These are phyloP conservation scores for Apium graveolens DNA, from an alignment of 129 eudicot genomes.

Conservation along the genomic window DNA sequence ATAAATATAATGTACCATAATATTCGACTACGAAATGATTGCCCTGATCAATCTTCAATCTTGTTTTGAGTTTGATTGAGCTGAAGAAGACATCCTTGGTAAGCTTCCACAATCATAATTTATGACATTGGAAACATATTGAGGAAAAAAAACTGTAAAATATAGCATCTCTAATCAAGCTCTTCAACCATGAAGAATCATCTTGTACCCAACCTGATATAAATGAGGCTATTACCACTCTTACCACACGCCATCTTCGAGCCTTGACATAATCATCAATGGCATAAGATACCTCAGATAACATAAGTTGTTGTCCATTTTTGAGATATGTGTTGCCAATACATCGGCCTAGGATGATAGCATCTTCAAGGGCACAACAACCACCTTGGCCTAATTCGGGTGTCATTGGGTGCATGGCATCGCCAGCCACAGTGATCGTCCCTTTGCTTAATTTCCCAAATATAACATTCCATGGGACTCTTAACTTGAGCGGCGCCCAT, in stretches of 20 bases:
- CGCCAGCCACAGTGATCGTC: slow-evolving; percentile 23
- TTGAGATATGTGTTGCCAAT: slow-evolving; percentile 4
- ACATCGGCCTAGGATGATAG: slow-evolving; percentile 17
- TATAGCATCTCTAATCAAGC: not conserved
- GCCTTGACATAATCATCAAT: not conserved
- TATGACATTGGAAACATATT: too few species aligned
- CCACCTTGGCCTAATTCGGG: slow-evolving; percentile 41
- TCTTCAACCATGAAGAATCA: slow-evolving; percentile 13
- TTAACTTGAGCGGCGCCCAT: slow-evolving; percentile 6
- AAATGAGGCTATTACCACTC: slow-evolving; percentile 9
- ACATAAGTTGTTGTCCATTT: not conserved
- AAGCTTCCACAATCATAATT: slow-evolving; percentile 7
- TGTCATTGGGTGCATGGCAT: slow-evolving; percentile 36
- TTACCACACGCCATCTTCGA: not conserved
- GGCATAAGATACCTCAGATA: not conserved
- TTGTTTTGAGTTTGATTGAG: not conserved
- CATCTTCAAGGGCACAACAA: slow-evolving; percentile 23
- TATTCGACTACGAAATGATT: too few species aligned
- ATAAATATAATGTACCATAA: too few species aligned
- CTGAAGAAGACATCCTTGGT: not conserved
- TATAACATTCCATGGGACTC: slow-evolving; percentile 20
- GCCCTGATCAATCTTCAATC: not conserved
- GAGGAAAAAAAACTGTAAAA: slow-evolving; percentile 1
- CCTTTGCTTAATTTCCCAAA: slow-evolving; percentile 22
- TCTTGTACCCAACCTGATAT: slow-evolving; percentile 9